A percentile compares a stretch with the other conserved stretches of the same genome.
Evolutionary conservation across 225 moss, liverwort and hornwort genomes (phyloP).

Genomic region (Marchantia paleacea): DNA sequence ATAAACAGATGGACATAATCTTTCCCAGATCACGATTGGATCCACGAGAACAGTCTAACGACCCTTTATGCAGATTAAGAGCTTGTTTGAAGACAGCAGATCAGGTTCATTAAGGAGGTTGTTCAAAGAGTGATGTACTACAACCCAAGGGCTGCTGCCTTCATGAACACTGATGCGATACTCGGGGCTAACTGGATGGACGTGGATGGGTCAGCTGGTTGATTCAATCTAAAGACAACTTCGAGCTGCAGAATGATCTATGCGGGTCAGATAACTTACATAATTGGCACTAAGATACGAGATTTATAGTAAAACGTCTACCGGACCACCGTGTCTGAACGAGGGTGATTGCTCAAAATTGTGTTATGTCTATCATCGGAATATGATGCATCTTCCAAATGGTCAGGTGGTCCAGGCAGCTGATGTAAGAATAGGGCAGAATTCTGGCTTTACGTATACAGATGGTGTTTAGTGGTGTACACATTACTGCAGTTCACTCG

Average conservation of each 20-base stretch:
- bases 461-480: neutral
- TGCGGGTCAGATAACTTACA: neutral
- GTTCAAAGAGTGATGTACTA: neutral
- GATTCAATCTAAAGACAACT: neutral
- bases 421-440: neutral
- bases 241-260: neutral
- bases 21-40: neutral
- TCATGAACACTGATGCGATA: too few relatives aligned
- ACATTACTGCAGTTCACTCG: neutral
- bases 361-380: neutral
- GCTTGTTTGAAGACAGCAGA: neutral
- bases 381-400: neutral
- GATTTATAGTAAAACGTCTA: neutral
- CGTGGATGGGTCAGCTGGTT: neutral
- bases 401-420: neutral
- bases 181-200: neutral
- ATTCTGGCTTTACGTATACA: neutral
- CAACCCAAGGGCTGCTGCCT: too few relatives aligned
- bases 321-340: neutral
- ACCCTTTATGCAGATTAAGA: neutral
- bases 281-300: neutral
- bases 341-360: neutral
- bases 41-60: neutral
- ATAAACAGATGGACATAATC: neutral
- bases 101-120: too few relatives aligned